Conservation (phyloP, 129 eudicot species). For the Heracleum sosnowskyi region DNA sequence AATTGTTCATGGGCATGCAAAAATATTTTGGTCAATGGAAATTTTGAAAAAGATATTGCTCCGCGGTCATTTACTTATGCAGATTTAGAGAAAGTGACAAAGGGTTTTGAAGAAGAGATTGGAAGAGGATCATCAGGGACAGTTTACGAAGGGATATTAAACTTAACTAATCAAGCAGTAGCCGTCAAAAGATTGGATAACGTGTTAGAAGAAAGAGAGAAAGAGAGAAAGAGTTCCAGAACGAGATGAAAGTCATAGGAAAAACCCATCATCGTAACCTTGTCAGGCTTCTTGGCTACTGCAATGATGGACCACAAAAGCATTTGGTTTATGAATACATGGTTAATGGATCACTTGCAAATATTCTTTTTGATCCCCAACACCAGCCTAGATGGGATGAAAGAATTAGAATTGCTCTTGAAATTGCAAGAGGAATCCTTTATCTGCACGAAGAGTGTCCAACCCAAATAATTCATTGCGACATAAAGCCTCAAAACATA, state of each 20-base stretch:
- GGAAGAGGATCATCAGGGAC: not conserved
- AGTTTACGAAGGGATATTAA: constrained; percentile 26
- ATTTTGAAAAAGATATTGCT: not conserved
- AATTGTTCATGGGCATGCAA: not conserved
- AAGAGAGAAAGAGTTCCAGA: constrained; percentile 36
- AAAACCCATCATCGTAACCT: constrained; percentile 39
- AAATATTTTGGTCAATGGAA: not conserved
- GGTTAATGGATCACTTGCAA: too few species aligned
- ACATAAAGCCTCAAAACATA: not conserved
- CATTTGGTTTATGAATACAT: constrained; percentile 29
- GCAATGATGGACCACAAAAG: constrained; percentile 24
- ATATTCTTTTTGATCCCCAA: too few species aligned
- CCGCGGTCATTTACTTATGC: too few species aligned
- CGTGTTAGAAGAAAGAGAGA: constrained; percentile 25
- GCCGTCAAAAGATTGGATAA: constrained; percentile 34
- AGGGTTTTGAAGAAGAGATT: too few species aligned
- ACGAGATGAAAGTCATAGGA: constrained; percentile 34
- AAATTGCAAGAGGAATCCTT: too few species aligned
- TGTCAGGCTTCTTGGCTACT: constrained; percentile 27
- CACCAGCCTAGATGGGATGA: too few species aligned
- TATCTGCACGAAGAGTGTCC: too few species aligned
- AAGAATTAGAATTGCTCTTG: too few species aligned
- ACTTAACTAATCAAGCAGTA: constrained; percentile 15
- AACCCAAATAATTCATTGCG: too few species aligned
- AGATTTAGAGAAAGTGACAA: too few species aligned